Base-by-base conservation (phyloP, 495 filamentous ascomycete genomes). In the Sordaria brevicollis region DNA sequence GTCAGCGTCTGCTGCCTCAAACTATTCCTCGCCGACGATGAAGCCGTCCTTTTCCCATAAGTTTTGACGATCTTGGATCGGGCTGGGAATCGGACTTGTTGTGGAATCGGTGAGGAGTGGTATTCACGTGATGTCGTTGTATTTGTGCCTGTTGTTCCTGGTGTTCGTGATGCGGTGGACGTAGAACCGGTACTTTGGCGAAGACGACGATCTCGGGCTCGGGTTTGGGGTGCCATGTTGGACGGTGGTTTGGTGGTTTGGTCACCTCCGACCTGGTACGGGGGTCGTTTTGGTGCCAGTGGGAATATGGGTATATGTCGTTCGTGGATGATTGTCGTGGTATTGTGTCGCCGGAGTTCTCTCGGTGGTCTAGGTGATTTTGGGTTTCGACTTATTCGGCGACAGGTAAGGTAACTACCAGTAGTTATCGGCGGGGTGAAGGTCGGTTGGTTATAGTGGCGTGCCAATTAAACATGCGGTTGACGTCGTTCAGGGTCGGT, bases 1-100 rank as follows among this genome's bases (percentile, higher is more conserved):
- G 84, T 86, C 72, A 86, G 71, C 5, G 84, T 86, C 36, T 80
- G 76, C 74, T 85, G 83, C 43, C 76, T 73, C 34, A 77, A 70
- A 8, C 70, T 25, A 71, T 74, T 43, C 75, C n/a, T n/a, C n/a
- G n/a, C n/a, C n/a, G n/a, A n/a, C n/a, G n/a, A 67, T 9, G 81
- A 70, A 17, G 76, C 68, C 19, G 74, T 66, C 9, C 74, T 72
- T 65, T 75, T 76, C 3, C 81, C 79, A 74, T 85, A 85, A 0
- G 77, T 83, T 68, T 72, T 81, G 62, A 81, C 71, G 0, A 74
- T 66, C n/a, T n/a, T 21, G 72, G 75, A n/a, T 33, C 77, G 77
- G 17, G 73, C 62, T 0, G 83, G 76, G 66, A 86, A 84, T 13
- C 72, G 67, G 11, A 75, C 39, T 67, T 86, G 84, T 36, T 81